Percentiles rank a stretch among this genome's conserved stretches.
phyloP scores from a whole-genome alignment of 345 rosid genomes.

The Euclidium syriacum region DNA sequence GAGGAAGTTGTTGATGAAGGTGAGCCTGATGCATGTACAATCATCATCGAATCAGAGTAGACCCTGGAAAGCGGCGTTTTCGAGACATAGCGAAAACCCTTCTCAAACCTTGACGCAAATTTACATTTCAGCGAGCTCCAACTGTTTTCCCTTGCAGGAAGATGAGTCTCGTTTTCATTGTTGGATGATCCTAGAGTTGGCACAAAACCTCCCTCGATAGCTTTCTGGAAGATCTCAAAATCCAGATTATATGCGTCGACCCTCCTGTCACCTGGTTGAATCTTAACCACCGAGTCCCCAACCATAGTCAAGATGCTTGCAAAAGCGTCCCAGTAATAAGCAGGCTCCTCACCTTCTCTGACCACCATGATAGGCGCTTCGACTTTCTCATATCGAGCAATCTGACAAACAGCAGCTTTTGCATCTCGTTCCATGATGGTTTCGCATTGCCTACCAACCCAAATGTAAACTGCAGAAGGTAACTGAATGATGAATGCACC shows the following conservation, averaged over 20 bases:
- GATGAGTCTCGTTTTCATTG: constrained; percentile 82
- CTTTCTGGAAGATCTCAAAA: constrained; percentile 87
- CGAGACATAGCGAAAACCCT: constrained; percentile 58
- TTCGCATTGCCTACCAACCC: constrained; percentile 90
- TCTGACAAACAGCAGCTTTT: constrained; percentile 91
- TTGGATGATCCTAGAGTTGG: constrained; percentile 82
- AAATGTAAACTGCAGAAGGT: constrained; percentile 76
- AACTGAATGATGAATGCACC: constrained; percentile 92
- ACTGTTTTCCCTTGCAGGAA: constrained; percentile 91
- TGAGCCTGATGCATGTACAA: constrained; percentile 56
- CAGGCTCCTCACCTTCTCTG: constrained; percentile 91
- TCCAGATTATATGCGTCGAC: constrained; percentile 75
- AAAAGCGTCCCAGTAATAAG: constrained; percentile 83
- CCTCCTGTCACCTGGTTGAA: constrained; percentile 55
- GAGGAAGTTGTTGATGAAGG: constrained; percentile 44
- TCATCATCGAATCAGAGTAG: constrained; percentile 93
- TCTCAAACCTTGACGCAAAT: constrained; percentile 54
- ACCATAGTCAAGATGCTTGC: constrained; percentile 62
- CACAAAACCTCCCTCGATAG: constrained; percentile 84
- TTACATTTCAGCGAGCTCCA: constrained; percentile 87
- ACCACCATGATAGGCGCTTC: constrained; percentile 59
- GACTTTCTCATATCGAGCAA: constrained; percentile 88
- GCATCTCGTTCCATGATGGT: constrained; percentile 96
- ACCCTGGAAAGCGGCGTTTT: constrained; percentile 69
- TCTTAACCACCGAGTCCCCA: constrained; percentile 38